Evolutionary conservation across 768 basidiomycete genomes (phyloP), one percentile per base, ranked within the genome.

Genomic region (Crepidotus variabilis): DNA sequence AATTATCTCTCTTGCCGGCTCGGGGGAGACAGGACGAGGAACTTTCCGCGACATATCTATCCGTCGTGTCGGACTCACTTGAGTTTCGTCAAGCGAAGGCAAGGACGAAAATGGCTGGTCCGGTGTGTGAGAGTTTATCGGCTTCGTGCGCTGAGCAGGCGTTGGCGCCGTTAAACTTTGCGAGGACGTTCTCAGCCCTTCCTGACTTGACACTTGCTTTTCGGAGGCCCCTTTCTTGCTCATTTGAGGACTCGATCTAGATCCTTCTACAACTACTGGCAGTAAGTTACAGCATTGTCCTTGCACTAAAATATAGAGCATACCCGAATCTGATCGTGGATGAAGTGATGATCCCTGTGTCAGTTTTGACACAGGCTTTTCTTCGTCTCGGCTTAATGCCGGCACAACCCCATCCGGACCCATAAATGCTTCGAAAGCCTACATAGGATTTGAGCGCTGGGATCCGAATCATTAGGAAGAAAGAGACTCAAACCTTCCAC

Each of bases 31-130:
- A 7, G 83, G 79, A 6, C 72, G 75, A 48, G 78, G 77, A 24
- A 84, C 76, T 64, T 75, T 81, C 45, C 81, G 78, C 32, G 69
- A 67, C 4, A 76, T 65, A 47, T 43, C 48, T 58, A 56, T 36
- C 43, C 43, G 43, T 21, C 21, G 43, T 39, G 35, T 22, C 28
- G 54, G 47, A 22, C 35, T 39, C 47, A 55, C 49, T 55, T 55
- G 54, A 28, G 63, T 59, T 59, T 63, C 62, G 56, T 60, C 61
- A 20, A 54, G 59, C 55, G 53, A 47, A 35, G 54, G 61, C 20
- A 55, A 58, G 10, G 62, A 63, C 43, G 60, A 60, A 28, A 45
- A 55, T 47, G 51, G 54, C 18, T 23, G 28, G 28, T 28, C 34
- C 20, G 52, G 57, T 39, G 33, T 33, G 33, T 32, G n/a, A 43